These are phyloP conservation scores for Ceratobasidium papillatum DNA, from an alignment of 1,284 basidiomycete species.

Conservation along the genomic window DNA sequence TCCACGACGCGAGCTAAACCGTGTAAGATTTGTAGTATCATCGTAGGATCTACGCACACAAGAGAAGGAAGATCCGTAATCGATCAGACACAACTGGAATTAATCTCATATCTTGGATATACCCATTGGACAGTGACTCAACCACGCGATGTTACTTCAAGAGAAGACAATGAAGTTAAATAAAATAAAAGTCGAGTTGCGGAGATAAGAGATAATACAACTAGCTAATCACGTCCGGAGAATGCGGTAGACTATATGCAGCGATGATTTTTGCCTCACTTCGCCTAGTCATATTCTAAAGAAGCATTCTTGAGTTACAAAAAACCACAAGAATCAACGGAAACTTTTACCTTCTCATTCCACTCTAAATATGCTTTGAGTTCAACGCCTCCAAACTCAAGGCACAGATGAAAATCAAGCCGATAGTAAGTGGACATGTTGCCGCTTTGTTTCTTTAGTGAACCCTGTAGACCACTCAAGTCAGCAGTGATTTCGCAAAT, in stretches of 20 bases:
- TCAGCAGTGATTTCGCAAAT: constrained; percentile 13
- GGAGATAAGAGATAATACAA: too few relatives aligned
- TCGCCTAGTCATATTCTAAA: not conserved
- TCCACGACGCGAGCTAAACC: too few relatives aligned
- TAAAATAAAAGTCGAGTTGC: too few relatives aligned
- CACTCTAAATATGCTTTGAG: constrained; percentile 16
- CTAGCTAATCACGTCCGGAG: too few relatives aligned
- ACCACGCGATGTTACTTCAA: too few relatives aligned
- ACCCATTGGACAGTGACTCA: too few relatives aligned
- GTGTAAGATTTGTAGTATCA: too few relatives aligned
- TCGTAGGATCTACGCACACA: too few relatives aligned
- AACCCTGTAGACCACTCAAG: not conserved
- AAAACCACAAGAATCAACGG: not conserved
- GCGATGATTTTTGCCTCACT: not conserved
- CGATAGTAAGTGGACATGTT: not conserved
- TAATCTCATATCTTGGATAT: too few relatives aligned
- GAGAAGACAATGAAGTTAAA: too few relatives aligned
- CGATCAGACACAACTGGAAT: too few relatives aligned
- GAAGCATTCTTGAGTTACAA: not conserved
- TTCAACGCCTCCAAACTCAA: constrained; percentile 22
- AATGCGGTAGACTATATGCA: not conserved
- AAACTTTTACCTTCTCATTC: constrained; percentile 1
- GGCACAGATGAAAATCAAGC: constrained; percentile 5
- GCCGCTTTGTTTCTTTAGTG: not conserved
- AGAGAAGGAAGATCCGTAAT: too few relatives aligned